These are phyloP conservation scores for Boletus rubropictus DNA, from an alignment of 768 basidiomycete genomes.

Conservation along the genomic window DNA sequence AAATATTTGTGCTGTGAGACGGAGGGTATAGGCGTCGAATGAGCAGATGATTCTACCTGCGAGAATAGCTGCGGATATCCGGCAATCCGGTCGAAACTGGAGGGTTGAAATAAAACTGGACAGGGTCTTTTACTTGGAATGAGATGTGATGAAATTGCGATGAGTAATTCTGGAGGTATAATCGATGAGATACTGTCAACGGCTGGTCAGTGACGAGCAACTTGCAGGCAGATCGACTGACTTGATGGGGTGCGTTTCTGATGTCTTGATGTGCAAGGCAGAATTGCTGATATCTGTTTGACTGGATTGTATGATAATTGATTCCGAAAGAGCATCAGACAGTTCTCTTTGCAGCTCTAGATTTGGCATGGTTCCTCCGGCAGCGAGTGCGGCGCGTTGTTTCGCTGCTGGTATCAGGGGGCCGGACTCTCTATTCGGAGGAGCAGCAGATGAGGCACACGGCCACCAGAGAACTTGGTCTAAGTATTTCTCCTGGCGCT, in stretches of 20 bases:
- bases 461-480: slow-evolving; percentile 47
- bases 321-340: slow-evolving; percentile 49
- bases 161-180: slow-evolving; percentile 46
- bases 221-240: slow-evolving; percentile 29
- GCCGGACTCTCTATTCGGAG: background rate
- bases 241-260: slow-evolving; percentile 81
- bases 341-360: slow-evolving; percentile 45
- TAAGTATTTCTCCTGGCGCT: slow-evolving; percentile 41
- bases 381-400: slow-evolving; percentile 22
- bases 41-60: slow-evolving; percentile 31
- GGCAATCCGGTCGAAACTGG: slow-evolving; percentile 29
- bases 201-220: background rate
- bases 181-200: slow-evolving; percentile 47
- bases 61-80: slow-evolving; percentile 43
- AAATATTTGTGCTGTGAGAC: slow-evolving; percentile 8
- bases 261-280: slow-evolving; percentile 51
- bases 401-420: slow-evolving; percentile 17
- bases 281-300: background rate
- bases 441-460: slow-evolving; percentile 13
- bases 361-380: slow-evolving; percentile 10
- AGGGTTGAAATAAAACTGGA: slow-evolving; percentile 33
- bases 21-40: slow-evolving; percentile 17
- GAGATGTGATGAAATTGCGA: slow-evolving; percentile 37
- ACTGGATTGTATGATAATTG: slow-evolving; percentile 19
- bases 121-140: slow-evolving; percentile 13